Conservation (phyloP, 2,329 filamentous ascomycete species). For the Pseudogymnoascus verrucosus region DNA sequence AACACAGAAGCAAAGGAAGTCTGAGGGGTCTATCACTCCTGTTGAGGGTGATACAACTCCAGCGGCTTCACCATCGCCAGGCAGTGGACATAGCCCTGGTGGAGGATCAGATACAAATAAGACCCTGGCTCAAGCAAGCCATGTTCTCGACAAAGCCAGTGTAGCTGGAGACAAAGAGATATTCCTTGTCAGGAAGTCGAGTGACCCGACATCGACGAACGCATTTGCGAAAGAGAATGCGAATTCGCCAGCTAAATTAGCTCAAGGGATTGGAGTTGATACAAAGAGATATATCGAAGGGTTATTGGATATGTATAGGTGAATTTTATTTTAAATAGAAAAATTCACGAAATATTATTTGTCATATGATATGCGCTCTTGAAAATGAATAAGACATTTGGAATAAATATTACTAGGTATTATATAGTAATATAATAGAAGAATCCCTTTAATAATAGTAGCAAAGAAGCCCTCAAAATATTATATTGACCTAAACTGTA, state of each 20-base stretch:
- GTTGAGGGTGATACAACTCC: background rate
- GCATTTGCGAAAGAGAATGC: conserved; percentile 32
- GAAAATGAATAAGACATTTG: background rate
- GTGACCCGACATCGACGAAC: conserved; percentile 35
- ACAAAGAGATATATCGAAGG: conserved; percentile 68
- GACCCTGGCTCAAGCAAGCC: background rate
- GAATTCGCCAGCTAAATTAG: conserved; percentile 50
- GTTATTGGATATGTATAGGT: conserved; percentile 48
- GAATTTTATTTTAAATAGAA: background rate
- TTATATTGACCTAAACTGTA: background rate
- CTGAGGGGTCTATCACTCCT: background rate
- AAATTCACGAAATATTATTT: background rate
- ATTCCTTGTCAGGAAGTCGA: conserved; percentile 51
- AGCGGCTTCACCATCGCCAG: background rate
- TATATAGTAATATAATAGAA: background rate
- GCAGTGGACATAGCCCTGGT: background rate
- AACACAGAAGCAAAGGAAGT: background rate
- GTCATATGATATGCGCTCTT: background rate
- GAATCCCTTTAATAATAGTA: too few species aligned
- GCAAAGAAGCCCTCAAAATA: too few species aligned
- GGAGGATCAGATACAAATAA: background rate
- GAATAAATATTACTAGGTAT: background rate
- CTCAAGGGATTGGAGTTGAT: conserved; percentile 69
- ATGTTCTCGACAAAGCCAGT: background rate
- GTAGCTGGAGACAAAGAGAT: conserved; percentile 45